Conservation (phyloP, 1,284 basidiomycete genomes). For the Leccinum pachyderme region DNA sequence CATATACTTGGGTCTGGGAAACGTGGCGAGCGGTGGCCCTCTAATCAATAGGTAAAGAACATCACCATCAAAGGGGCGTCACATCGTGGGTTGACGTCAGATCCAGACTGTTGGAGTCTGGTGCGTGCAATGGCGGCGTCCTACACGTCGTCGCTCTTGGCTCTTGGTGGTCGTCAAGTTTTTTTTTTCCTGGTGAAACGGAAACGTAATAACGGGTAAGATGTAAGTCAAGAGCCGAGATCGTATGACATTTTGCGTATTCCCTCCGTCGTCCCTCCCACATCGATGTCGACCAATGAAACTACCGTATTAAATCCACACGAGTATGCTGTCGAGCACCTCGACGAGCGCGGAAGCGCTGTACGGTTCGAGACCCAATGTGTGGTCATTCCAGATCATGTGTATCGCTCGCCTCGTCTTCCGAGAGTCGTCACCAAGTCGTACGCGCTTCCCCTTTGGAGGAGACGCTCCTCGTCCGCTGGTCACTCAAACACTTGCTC, state of each 20-base stretch:
- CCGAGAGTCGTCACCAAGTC: conserved; percentile 56
- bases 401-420: conserved; percentile 33
- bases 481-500: conserved; percentile 10
- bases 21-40: not conserved
- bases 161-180: no score
- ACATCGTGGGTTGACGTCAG: not conserved
- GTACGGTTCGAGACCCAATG: conserved; percentile 68
- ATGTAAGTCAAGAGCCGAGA: conserved; percentile 15
- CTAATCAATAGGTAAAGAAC: not conserved
- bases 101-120: not conserved
- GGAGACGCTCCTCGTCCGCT: conserved; percentile 33
- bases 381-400: conserved; percentile 59
- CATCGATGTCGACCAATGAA: conserved; percentile 16
- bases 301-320: not conserved
- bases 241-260: conserved; percentile 24
- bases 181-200: not conserved
- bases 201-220: conserved; percentile 11
- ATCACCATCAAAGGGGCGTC: not conserved
- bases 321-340: conserved; percentile 4
- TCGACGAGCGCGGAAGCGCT: conserved; percentile 28
- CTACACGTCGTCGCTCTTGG: no score
- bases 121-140: not conserved
- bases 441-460: conserved; percentile 64
- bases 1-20: not conserved
- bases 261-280: not conserved